Conservation (phyloP, 352 stramenopile genomes). For the Globisporangium irregulare region DNA sequence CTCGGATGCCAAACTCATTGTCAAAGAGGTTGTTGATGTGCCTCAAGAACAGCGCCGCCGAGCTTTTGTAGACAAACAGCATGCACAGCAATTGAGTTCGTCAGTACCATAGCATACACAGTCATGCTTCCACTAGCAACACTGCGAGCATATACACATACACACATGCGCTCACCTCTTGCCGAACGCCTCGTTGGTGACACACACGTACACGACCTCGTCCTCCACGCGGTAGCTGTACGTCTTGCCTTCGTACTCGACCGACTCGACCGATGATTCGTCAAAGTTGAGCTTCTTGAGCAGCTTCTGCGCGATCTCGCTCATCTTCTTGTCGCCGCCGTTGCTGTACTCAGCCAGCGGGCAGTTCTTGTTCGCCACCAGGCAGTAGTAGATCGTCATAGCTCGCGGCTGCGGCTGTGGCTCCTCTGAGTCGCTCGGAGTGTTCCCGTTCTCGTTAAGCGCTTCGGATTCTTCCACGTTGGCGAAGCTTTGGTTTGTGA, state of each 20-base stretch:
- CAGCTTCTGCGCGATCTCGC: constrained; percentile 82
- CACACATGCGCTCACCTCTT: constrained; percentile 42
- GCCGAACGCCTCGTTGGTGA: constrained; percentile 75
- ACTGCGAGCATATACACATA: background rate
- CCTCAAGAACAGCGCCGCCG: constrained; percentile 76
- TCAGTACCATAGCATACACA: background rate
- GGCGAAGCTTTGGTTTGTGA: too few relatives aligned
- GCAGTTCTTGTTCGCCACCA: constrained; percentile 81
- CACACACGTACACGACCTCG: constrained; percentile 82
- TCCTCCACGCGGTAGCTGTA: constrained; percentile 87
- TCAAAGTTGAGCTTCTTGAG: constrained; percentile 84
- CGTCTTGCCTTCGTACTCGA: constrained; percentile 77
- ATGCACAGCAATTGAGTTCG: background rate
- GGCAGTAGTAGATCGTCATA: constrained; percentile 89
- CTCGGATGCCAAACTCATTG: constrained; percentile 80
- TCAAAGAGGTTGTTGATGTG: constrained; percentile 88
- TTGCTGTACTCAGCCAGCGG: constrained; percentile 81
- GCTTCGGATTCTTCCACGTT: too few relatives aligned
- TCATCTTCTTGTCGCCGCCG: constrained; percentile 82
- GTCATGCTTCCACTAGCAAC: background rate
- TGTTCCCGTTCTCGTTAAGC: too few relatives aligned
- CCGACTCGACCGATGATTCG: constrained; percentile 69
- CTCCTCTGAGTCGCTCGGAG: background rate
- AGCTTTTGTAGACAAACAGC: constrained; percentile 27
- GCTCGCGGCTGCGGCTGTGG: background rate